Percentiles rank a stretch among this genome's conserved stretches.
phyloP scores from a whole-genome alignment of 192 early-diverging fungal species.

The Coemansia sp. region DNA sequence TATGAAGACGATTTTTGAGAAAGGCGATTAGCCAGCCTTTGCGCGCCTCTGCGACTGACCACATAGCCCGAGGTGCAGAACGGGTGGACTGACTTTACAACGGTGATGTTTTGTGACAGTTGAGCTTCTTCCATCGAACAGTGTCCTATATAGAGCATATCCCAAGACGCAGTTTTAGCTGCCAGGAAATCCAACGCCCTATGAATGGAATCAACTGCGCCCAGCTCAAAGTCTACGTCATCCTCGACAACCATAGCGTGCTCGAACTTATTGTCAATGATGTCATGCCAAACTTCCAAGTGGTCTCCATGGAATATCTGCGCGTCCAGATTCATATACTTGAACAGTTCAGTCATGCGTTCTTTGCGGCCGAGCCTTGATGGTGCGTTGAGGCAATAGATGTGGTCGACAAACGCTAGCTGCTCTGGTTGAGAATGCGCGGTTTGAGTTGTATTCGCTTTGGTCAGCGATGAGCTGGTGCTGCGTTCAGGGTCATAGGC shows the following conservation, averaged over 20 bases:
- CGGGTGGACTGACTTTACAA: conserved; percentile 32
- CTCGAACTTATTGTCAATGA: conserved; percentile 34
- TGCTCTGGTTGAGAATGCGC: conserved; percentile 4
- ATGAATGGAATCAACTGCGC: conserved; percentile 14
- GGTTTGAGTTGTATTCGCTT: not conserved
- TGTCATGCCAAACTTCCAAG: conserved; percentile 42
- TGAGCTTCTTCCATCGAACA: conserved; percentile 46
- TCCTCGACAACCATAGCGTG: conserved; percentile 50
- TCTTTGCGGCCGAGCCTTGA: conserved; percentile 25
- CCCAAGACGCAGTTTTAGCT: conserved; percentile 24
- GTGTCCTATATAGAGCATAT: conserved; percentile 49
- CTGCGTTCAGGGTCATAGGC: not conserved
- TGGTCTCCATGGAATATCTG: conserved; percentile 33
- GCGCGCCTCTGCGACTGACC: conserved; percentile 44
- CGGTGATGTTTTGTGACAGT: not conserved
- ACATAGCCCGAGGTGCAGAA: conserved; percentile 52
- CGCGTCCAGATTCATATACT: conserved; percentile 29
- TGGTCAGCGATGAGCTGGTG: not conserved
- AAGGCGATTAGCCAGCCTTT: conserved; percentile 44
- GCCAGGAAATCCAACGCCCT: conserved; percentile 15
- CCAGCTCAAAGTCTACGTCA: conserved; percentile 51
- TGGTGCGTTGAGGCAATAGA: conserved; percentile 40
- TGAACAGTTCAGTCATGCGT: conserved; percentile 35
- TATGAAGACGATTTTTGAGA: conserved; percentile 11
- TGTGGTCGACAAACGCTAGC: conserved; percentile 41